Base-by-base conservation (phyloP, 768 basidiomycete species). In the Nidularia sp. region DNA sequence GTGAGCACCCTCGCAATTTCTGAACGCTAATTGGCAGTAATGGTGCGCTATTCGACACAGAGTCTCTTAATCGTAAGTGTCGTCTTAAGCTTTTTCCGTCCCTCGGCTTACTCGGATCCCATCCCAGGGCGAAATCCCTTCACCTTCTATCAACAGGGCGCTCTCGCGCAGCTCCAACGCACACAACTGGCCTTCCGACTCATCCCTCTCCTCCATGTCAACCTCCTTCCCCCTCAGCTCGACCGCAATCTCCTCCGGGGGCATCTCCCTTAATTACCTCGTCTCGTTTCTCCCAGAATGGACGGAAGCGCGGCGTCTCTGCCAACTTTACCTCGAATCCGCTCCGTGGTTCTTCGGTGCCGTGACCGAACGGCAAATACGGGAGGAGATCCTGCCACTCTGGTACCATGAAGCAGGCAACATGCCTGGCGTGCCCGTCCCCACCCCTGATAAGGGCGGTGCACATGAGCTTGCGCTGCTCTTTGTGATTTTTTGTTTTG, bases 271-370 rank as follows among this genome's bases (percentile, higher is more conserved):
- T 51, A 69, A 72, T 52, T 68, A 85, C 56, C 59, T 81, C 15
- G 63, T 71, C 39, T 61, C 67, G 12, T 76, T 80, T 60, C 74
- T 89, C 1, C 88, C 88, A 0, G 65, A 78, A 0, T 85, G 80
- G 75, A 61, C 67, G 6, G 83, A 85, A 35, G 81, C 84, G 0
- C 70, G 66, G 44, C 75, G 80, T 33, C 73, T 90, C 34, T 78
- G 76, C 57, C 77, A 82, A n/a, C 72, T 87, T 9, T 90, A 90
- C 64, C 76, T 89, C 39, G 83, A 84, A n/a, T 83, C 86, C 60
- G 85, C 87, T 2, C 84, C 85, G 0, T 90, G 88, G 88, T 88
- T 89, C 62, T 88, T 87, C 53, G 84, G 86, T 18, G 83, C 86
- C 2, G 80, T 90, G 35, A 83, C 83, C 2, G 71, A 74, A 43